Evolutionary conservation across 1,139 yeast species (phyloP).

Genomic region (Kazachstania sp.): DNA sequence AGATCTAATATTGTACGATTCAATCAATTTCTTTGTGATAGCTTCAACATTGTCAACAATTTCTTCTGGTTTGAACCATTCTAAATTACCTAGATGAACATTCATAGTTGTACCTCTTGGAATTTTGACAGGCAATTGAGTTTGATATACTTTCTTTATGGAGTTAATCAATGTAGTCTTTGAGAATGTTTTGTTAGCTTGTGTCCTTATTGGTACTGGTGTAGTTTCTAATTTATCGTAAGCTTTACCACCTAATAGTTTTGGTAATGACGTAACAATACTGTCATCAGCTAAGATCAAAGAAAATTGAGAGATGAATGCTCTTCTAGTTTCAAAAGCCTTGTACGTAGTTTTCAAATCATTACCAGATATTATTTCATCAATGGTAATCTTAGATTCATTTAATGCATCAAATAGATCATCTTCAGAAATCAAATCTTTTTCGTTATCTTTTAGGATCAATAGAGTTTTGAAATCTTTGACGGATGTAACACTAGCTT

Average conservation of each 20-base stretch:
- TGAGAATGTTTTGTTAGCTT: slow-evolving; percentile 39
- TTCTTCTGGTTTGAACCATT: slow-evolving; percentile 34
- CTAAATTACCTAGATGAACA: slow-evolving; percentile 57
- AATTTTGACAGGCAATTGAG: slow-evolving; percentile 54
- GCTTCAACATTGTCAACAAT: slow-evolving; percentile 49
- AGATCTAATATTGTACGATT: slow-evolving; percentile 45
- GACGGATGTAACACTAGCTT: slow-evolving; percentile 30
- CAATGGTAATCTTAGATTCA: slow-evolving; percentile 35
- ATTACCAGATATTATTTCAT: slow-evolving; percentile 40
- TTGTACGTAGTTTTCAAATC: slow-evolving; percentile 61
- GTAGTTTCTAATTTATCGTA: slow-evolving; percentile 58
- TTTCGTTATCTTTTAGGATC: slow-evolving; percentile 40
- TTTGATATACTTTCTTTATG: slow-evolving; percentile 45
- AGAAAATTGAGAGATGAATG: slow-evolving; percentile 52
- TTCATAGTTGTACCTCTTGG: slow-evolving; percentile 68
- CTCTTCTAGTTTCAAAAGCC: slow-evolving; percentile 63
- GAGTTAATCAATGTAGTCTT: slow-evolving; percentile 49
- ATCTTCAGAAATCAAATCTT: slow-evolving; percentile 35
- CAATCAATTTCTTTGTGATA: slow-evolving; percentile 44
- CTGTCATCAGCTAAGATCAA: slow-evolving; percentile 79
- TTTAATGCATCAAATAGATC: slow-evolving; percentile 52
- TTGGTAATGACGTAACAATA: slow-evolving; percentile 71
- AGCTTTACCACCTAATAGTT: slow-evolving; percentile 74
- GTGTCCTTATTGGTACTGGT: slow-evolving; percentile 58
- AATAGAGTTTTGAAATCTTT: slow-evolving; percentile 57